Evolutionary conservation across 2,329 filamentous ascomycete species (phyloP).

Genomic region (Aspergillus ustus): DNA sequence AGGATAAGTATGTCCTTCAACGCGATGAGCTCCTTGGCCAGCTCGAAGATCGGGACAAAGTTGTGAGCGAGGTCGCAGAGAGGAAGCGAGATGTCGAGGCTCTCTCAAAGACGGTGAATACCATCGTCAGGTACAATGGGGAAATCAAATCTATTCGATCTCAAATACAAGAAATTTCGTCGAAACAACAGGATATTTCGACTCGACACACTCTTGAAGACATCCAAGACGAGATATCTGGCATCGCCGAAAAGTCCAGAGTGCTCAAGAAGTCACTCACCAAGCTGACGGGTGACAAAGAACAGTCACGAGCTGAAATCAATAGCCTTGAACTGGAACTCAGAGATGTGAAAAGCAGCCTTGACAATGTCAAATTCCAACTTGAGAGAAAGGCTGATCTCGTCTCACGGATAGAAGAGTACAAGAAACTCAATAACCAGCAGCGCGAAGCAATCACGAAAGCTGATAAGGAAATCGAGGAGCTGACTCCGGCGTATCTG

Average conservation of each 20-base stretch:
- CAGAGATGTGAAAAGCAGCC: constrained; percentile 73
- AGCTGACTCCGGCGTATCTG: constrained; percentile 74
- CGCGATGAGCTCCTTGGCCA: constrained; percentile 63
- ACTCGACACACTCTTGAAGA: constrained; percentile 75
- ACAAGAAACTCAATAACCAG: constrained; percentile 69
- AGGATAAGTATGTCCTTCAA: constrained; percentile 65
- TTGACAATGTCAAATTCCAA: constrained; percentile 72
- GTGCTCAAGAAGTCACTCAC: constrained; percentile 65
- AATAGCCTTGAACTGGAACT: constrained; percentile 75
- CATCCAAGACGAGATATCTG: constrained; percentile 76
- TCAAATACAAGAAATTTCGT: constrained; percentile 75
- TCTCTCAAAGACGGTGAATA: constrained; percentile 74
- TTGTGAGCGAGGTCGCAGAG: constrained; percentile 65
- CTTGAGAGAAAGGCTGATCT: constrained; percentile 81
- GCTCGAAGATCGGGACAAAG: constrained; percentile 70
- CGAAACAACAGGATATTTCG: constrained; percentile 72
- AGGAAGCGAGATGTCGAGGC: constrained; percentile 75
- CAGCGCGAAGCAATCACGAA: constrained; percentile 72
- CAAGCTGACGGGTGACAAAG: constrained; percentile 71
- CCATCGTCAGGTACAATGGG: constrained; percentile 71
- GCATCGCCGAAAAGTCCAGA: constrained; percentile 69
- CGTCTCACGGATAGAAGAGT: constrained; percentile 71
- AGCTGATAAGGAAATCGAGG: constrained; percentile 73
- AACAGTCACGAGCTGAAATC: constrained; percentile 71
- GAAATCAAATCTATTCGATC: constrained; percentile 73